phyloP scores from a whole-genome alignment of 2,329 filamentous ascomycete genomes.

The Neopestalotiopsis sp. region DNA sequence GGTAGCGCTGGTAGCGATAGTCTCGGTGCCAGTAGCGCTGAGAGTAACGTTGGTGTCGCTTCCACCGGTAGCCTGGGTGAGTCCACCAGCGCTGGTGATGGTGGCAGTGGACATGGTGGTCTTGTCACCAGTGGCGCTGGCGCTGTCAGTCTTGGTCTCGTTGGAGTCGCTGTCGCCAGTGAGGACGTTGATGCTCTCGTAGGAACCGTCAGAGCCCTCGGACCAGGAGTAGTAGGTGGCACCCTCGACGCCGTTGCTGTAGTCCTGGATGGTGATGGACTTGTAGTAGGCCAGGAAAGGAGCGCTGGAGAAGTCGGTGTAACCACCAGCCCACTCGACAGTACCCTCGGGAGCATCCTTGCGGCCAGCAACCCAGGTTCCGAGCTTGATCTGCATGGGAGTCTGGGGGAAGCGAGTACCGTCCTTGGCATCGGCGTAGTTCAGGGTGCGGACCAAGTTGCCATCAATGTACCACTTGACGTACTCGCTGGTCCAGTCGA shows the following conservation, averaged over 20 bases:
- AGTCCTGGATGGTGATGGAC: slow-evolving; percentile 59
- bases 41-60: slow-evolving; percentile 21
- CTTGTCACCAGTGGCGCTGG: slow-evolving; percentile 23
- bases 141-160: slow-evolving; percentile 22
- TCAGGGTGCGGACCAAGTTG: slow-evolving; percentile 64
- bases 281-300: slow-evolving; percentile 64
- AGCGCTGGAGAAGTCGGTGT: slow-evolving; percentile 54
- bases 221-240: slow-evolving; percentile 58
- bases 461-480: slow-evolving; percentile 71
- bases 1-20: slow-evolving; percentile 17
- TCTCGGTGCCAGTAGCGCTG: slow-evolving; percentile 17
- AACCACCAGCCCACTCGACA: slow-evolving; percentile 71
- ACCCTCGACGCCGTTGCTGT: slow-evolving; percentile 52
- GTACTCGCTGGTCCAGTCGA: slow-evolving; percentile 70
- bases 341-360: slow-evolving; percentile 69
- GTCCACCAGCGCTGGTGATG: slow-evolving; percentile 25
- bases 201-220: slow-evolving; percentile 53
- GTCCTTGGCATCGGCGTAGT: slow-evolving; percentile 60
- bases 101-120: slow-evolving; percentile 21
- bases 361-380: slow-evolving; percentile 68
- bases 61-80: slow-evolving; percentile 26
- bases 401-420: slow-evolving; percentile 72
- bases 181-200: slow-evolving; percentile 56
- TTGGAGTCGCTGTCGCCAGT: slow-evolving; percentile 33
- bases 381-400: slow-evolving; percentile 73